Conservation (phyloP, 2,329 filamentous ascomycete species). For the Ophiostoma triangulosporum region DNA sequence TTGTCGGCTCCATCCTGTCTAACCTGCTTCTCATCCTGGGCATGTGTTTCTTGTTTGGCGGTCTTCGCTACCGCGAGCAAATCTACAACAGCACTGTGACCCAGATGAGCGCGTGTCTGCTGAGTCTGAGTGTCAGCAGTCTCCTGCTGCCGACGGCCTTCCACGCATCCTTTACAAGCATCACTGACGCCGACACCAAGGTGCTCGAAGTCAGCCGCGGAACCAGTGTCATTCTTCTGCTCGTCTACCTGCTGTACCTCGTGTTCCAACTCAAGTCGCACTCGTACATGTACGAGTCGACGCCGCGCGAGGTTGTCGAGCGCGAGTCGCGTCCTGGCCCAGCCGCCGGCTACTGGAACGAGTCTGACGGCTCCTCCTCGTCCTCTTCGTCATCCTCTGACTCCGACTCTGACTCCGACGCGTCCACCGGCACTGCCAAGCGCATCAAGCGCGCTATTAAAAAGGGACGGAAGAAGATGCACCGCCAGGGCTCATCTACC, state of each 20-base stretch:
- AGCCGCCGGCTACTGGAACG: constrained; percentile 50
- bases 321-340: constrained; percentile 54
- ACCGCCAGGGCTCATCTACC: constrained; percentile 20
- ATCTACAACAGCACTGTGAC: constrained; percentile 62
- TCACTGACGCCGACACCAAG: constrained; percentile 39
- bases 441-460: constrained; percentile 49
- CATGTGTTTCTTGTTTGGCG: constrained; percentile 59
- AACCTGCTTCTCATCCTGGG: constrained; percentile 64
- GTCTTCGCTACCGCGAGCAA: constrained; percentile 55
- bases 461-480: constrained; percentile 44
- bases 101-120: constrained; percentile 58
- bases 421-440: constrained; percentile 34
- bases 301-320: constrained; percentile 51
- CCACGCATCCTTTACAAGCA: constrained; percentile 58
- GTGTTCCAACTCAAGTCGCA: constrained; percentile 65
- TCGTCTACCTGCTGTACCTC: constrained; percentile 62
- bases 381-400: constrained; percentile 31
- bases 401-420: constrained; percentile 33
- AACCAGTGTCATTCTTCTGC: constrained; percentile 59
- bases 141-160: constrained; percentile 27
- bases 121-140: constrained; percentile 46
- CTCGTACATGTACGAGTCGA: constrained; percentile 53
- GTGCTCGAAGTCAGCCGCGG: constrained; percentile 64
- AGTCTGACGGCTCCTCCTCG: constrained; percentile 30
- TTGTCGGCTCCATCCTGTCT: constrained; percentile 64